phyloP scores from a whole-genome alignment of 2,329 filamentous ascomycete genomes.

The Fusarium lyarnte region DNA sequence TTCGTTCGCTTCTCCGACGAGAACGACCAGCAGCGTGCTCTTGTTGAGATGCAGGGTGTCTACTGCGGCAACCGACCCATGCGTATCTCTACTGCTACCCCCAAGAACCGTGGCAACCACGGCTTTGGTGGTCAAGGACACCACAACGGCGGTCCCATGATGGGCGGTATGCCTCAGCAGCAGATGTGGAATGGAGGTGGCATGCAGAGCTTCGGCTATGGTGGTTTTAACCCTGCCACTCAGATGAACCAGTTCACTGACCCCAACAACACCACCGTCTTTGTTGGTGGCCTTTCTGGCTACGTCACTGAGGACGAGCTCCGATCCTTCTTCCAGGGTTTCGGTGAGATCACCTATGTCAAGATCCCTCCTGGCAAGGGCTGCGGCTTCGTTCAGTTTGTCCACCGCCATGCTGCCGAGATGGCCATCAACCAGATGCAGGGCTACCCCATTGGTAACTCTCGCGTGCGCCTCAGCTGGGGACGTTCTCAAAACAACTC shows the following conservation, averaged over 20 bases:
- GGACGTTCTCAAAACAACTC: constrained; percentile 99
- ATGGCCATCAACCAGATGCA: constrained; percentile 99
- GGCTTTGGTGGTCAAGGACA: constrained; percentile 54
- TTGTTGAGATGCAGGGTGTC: constrained; percentile 98
- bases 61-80: constrained; percentile 99
- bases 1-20: constrained; percentile 98
- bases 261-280: constrained; percentile 99
- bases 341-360: constrained; percentile 99
- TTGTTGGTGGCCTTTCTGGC: constrained; percentile 94
- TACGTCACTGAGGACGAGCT: constrained; percentile 99
- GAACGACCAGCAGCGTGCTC: constrained; percentile 92
- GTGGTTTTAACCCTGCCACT: constrained; percentile 59
- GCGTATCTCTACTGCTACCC: constrained; percentile 97
- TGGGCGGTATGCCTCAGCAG: constrained; percentile 57
- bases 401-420: constrained; percentile 97
- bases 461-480: constrained; percentile 96
- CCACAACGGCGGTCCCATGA: constrained; percentile 57
- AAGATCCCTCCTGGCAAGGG: constrained; percentile 99
- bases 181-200: constrained; percentile 51
- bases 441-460: constrained; percentile 98
- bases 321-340: constrained; percentile 99
- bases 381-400: constrained; percentile 98
- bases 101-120: constrained; percentile 78
- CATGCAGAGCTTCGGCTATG: constrained; percentile 51
- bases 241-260: constrained; percentile 99